phyloP scores from a whole-genome alignment of 129 eudicot species.

The Escallonia herrerae region DNA sequence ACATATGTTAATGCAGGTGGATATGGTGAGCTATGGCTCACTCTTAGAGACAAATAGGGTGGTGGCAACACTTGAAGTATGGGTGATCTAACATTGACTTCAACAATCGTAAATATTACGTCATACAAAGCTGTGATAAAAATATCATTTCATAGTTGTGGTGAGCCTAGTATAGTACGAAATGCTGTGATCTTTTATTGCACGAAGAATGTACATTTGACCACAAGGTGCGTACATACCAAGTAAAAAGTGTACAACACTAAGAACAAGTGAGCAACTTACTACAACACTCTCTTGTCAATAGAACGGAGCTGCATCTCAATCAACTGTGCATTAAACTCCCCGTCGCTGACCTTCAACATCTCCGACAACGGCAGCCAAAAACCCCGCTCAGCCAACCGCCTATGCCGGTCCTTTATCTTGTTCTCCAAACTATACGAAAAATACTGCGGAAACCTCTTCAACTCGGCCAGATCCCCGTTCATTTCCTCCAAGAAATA shows the following conservation, averaged over 20 bases:
- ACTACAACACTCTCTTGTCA: constrained; percentile 26
- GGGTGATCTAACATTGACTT: too few relatives aligned
- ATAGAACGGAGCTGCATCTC: constrained; percentile 46
- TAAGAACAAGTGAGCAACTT: constrained; percentile 19
- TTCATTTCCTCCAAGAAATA: constrained; percentile 79
- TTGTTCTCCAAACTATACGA: constrained; percentile 81
- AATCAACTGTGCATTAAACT: constrained; percentile 55
- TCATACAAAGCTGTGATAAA: too few relatives aligned
- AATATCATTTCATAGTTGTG: neutral
- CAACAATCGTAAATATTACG: too few relatives aligned
- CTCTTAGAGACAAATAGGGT: too few relatives aligned
- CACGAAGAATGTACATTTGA: neutral
- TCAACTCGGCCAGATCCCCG: constrained; percentile 64
- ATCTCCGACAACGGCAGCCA: constrained; percentile 50
- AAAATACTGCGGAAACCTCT: constrained; percentile 88
- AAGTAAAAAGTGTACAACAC: neutral
- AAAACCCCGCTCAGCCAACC: constrained; percentile 47
- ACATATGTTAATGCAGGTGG: too few relatives aligned
- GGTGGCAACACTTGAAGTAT: too few relatives aligned
- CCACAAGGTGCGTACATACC: neutral
- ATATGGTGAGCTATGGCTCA: too few relatives aligned
- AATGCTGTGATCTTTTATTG: neutral
- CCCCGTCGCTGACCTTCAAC: constrained; percentile 79
- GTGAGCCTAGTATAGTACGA: neutral
- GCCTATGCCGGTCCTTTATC: constrained; percentile 59